Base-by-base conservation (phyloP, 192 early-diverging fungal genomes). In the Physocladia obscura region DNA sequence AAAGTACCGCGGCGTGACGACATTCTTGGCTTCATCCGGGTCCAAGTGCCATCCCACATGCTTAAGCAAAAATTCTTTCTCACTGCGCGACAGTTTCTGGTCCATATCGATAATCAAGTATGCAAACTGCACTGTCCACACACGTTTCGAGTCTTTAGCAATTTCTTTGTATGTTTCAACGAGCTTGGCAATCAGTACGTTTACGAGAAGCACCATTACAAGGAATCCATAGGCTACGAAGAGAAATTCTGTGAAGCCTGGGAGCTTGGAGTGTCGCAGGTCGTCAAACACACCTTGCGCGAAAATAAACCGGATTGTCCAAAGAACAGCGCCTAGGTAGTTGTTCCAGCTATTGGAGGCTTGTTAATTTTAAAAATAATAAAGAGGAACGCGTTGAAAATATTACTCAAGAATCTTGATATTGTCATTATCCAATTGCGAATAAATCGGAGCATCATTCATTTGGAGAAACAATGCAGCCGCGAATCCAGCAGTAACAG, bases 401-500 rank as follows among this genome's bases (percentile, higher is more conserved):
- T n/a, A n/a, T n/a, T n/a, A 67, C 27, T 70, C 68, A 8, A 60
- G 56, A 27, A 49, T 40, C 34, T 35, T 31, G 57, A 52, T 62
- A 17, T n/a, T 29, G 17, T 70, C 69, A 21, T 60, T 35, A 19
- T 21, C 40, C 52, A 24, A 15, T 8, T 15, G 17, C 2, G 37
- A 27, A 29, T 5, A 19, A 19, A 19, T 3, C 21, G 62, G 71
- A 34, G 49, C 51, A 48, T 56, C 49, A 6, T 67, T 38, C 61
- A 73, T 73, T 34, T 73, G 71, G 19, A 73, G 55, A 55, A 57
- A 73, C n/a, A 73, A 31, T 2, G 62, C 71, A 2, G 51, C 62
- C 11, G 55, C 21, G 32, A 73, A 73, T 0, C 71, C 71, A 4
- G 56, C 21, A 17, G 49, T 52, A 8, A 73, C 22, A 0, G 59